These are phyloP conservation scores for Margaritispora aquatica DNA, from an alignment of 495 filamentous ascomycete species.

Conservation along the genomic window DNA sequence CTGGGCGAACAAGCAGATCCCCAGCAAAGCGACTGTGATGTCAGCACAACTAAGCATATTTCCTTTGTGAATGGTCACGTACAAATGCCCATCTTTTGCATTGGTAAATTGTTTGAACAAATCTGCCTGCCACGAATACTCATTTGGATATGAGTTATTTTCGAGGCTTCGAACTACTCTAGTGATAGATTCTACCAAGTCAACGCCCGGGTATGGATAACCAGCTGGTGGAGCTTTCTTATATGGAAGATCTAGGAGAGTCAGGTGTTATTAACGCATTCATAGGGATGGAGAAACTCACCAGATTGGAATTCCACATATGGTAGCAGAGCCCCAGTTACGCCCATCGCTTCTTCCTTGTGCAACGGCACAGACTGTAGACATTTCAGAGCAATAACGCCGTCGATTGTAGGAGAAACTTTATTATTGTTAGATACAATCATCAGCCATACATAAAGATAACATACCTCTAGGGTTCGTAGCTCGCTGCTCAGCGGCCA, in stretches of 20 bases:
- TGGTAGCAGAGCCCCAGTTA: conserved; percentile 30
- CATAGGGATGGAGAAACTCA: neutral
- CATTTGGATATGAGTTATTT: conserved; percentile 32
- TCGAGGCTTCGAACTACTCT: conserved; percentile 24
- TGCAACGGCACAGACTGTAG: conserved; percentile 50
- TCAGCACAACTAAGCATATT: neutral
- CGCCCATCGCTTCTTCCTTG: conserved; percentile 29
- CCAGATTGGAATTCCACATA: conserved; percentile 37
- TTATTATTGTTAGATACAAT: neutral
- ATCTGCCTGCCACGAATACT: conserved; percentile 33
- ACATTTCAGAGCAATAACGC: conserved; percentile 39
- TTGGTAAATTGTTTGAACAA: conserved; percentile 27
- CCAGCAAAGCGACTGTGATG: conserved; percentile 1
- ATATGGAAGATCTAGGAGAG: conserved; percentile 23
- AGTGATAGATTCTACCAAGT: conserved; percentile 30
- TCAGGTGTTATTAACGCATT: neutral
- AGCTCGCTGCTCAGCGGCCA: neutral
- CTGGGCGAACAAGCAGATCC: conserved; percentile 28
- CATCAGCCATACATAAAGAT: no score
- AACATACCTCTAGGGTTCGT: neutral
- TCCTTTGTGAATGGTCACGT: conserved; percentile 15
- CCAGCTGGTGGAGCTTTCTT: conserved; percentile 32
- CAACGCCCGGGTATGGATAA: conserved; percentile 33
- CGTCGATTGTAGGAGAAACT: conserved; percentile 8
- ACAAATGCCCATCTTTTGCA: conserved; percentile 37